Evolutionary conservation across 352 stramenopile genomes (phyloP).

Genomic region (Phytophthora colocasiae): DNA sequence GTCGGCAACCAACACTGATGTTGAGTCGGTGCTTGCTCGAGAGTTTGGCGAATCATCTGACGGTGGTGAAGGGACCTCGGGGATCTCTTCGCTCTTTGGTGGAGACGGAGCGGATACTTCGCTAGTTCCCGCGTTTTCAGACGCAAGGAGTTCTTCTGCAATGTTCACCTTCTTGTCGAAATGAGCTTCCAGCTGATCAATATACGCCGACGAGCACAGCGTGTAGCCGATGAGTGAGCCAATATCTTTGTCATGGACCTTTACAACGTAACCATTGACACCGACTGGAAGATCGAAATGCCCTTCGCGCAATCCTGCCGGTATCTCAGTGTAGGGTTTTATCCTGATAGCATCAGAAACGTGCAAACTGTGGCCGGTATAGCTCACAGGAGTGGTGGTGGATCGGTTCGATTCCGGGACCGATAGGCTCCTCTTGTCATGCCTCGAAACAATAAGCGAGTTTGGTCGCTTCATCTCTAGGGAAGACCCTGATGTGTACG

Average conservation of each 20-base stretch:
- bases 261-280: constrained; percentile 82
- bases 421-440: constrained; percentile 42
- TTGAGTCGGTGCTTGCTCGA: constrained; percentile 9
- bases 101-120: constrained; percentile 28
- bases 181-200: constrained; percentile 71
- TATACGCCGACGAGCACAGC: constrained; percentile 76
- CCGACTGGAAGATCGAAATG: constrained; percentile 78
- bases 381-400: constrained; percentile 30
- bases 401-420: constrained; percentile 48
- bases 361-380: constrained; percentile 36
- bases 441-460: constrained; percentile 26
- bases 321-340: constrained; percentile 62
- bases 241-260: constrained; percentile 83
- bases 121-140: constrained; percentile 28
- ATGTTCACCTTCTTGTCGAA: constrained; percentile 65
- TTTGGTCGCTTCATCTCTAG: constrained; percentile 48
- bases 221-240: constrained; percentile 86
- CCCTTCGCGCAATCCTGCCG: constrained; percentile 55
- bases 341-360: constrained; percentile 53
- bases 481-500: constrained; percentile 54
- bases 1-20: constrained; percentile 35
- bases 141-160: constrained; percentile 49
- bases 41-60: constrained; percentile 5
- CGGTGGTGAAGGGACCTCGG: constrained; percentile 3
- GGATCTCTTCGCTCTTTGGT: constrained; percentile 26